Evolutionary conservation across 2,329 filamentous ascomycete species (phyloP), one percentile per base, ranked within the genome.

Genomic region (Simplicillium sp.): DNA sequence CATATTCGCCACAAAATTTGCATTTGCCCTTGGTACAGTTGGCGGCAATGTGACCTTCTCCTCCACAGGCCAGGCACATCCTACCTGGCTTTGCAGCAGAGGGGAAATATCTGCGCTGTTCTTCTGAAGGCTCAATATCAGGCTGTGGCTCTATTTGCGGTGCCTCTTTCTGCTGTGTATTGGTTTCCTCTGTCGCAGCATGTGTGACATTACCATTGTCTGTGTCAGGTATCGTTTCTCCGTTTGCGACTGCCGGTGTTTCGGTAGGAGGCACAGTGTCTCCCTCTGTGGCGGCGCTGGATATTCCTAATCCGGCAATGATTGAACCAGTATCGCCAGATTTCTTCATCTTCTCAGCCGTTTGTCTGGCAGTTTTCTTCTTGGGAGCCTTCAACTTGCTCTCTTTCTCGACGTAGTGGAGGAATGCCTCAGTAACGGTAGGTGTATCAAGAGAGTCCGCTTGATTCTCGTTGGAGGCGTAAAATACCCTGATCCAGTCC

Each of bases 41-140:
- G 20, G 51, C 43, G 11, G 65, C 58, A 14, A 49, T 50, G 54
- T 82, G 77, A 11, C 67, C 68, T 33, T 55, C 52, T 15, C 61
- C 57, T 5, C 69, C 71, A 47, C 77, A 81, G 29, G 64, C 59
- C 39, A 76, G 55, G 50, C 77, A 81, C 51, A 68, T 66, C 3
- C 54, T 51, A 18, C 61, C 58, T 17, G 64, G 54, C 18, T 66
- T 58, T 13, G 56, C 50, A 25, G 70, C 60, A 1, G 67, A 67
- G 3, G 73, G 73, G 44, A 78, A 80, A 49, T 77, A 77, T 46
- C 52, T 63, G 16, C 48, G 58, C 44, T 70, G 66, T 42, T 44
- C 42, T 17, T 38, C 40, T 13, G 38, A 43, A 7, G 38, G 43
- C 16, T 35, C 18, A 38, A 40, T 45, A 34, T 38, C 41, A 16